These are phyloP conservation scores for Metschnikowia matae DNA, from an alignment of 805 yeast species.

Conservation along the genomic window DNA sequence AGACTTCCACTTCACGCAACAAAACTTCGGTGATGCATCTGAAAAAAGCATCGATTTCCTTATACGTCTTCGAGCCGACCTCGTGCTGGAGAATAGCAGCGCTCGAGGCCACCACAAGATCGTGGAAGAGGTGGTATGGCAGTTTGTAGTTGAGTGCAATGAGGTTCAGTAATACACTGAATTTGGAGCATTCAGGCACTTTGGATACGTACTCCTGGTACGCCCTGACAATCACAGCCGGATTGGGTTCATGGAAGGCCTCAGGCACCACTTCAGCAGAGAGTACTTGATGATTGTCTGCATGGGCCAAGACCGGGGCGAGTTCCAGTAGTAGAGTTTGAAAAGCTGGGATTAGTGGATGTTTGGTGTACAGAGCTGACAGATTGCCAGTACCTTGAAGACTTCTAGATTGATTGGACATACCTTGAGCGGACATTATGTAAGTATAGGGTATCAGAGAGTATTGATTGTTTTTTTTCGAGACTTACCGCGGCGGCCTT, in stretches of 20 bases:
- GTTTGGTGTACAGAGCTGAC: constrained; percentile 12
- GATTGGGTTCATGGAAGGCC: constrained; percentile 43
- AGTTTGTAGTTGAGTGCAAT: constrained; percentile 37
- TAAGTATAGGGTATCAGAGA: neutral
- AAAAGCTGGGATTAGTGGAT: constrained; percentile 7
- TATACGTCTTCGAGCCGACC: constrained; percentile 48
- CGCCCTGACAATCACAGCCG: constrained; percentile 41
- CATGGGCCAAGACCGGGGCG: constrained; percentile 9
- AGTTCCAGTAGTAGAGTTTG: constrained; percentile 16
- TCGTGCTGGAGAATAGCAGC: constrained; percentile 44
- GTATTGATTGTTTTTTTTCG: constrained; percentile 3
- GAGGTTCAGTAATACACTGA: constrained; percentile 44
- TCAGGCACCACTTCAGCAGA: constrained; percentile 35
- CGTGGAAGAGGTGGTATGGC: constrained; percentile 62
- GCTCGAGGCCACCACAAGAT: constrained; percentile 54
- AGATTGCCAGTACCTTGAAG: too few species aligned
- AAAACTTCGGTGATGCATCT: constrained; percentile 59
- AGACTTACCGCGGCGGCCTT: neutral
- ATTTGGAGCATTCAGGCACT: constrained; percentile 23
- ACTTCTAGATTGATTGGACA: constrained; percentile 25
- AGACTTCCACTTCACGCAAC: constrained; percentile 54
- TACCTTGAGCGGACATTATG: constrained; percentile 1
- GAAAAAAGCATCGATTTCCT: constrained; percentile 57
- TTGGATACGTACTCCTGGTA: constrained; percentile 33
- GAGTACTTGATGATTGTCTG: constrained; percentile 12